Base-by-base conservation (phyloP, 371 early-diverging fungal species). In the Mucor sp. region DNA sequence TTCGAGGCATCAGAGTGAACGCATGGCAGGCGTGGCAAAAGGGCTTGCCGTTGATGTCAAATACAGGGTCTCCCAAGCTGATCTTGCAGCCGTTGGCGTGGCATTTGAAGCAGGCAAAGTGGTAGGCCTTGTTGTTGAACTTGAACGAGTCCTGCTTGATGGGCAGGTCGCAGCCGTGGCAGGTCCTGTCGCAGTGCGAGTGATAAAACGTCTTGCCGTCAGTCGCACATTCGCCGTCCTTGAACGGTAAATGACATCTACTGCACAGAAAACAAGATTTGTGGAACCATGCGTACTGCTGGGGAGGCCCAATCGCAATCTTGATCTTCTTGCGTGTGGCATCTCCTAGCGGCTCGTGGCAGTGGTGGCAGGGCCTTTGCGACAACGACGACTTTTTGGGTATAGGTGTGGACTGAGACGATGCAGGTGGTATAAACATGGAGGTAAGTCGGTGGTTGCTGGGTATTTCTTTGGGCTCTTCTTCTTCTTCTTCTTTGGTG, bases 231-330 rank as follows among this genome's bases (percentile, higher is more conserved):
- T 84, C 77, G 4, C 87, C 86, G 56, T 90, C 86, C 15, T 87
- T 89, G 60, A 92, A 91, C 27, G 83, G 79, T 44, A 78, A 79
- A 19, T 77, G 76, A 68, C 93, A 92, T 21, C 86, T 89, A 14
- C 86, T 78, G 57, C 93, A 92, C 0, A 84, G 76, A 58, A 92
- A 87, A 68, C 93, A 92, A 9, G 83, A 75, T n/a, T 87, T 86
- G 68, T 92, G 93, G 62, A 85, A 78, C 75, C 78, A 80, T 14
- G 68, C 65, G 43, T 74, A 70, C 15, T 27, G 27, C 11, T 76
- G 72, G 8, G 66, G 56, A 11, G 70, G 28, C 9, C 74, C 70
- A 1, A 76, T 65, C 2, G 75, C 47, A 3, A 73, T 48, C 25
- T 66, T 73, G 57, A 62, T 55, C 44, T 73, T 73, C 44, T 59